Conservation (phyloP, 768 basidiomycete species). For the Termitomyces titanicus region DNA sequence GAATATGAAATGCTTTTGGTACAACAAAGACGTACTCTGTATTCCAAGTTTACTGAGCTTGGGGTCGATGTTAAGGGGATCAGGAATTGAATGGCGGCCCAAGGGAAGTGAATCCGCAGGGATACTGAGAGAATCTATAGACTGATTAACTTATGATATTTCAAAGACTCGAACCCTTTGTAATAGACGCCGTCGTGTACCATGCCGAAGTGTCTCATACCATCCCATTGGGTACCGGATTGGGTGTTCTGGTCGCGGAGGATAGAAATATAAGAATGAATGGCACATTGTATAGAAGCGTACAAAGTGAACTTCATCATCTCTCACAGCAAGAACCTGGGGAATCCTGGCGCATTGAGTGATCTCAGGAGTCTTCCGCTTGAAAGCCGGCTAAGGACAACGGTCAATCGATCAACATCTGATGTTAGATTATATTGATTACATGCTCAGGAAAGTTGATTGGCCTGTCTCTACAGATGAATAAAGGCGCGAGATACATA, state of each 20-base stretch:
- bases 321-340: conserved; percentile 23
- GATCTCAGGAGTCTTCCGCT: conserved; percentile 49
- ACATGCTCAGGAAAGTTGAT: conserved; percentile 64
- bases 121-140: conserved; percentile 27
- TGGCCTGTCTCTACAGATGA: conserved; percentile 38
- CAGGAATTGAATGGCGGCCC: conserved; percentile 42
- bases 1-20: conserved; percentile 24
- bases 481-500: not conserved
- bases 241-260: conserved; percentile 52
- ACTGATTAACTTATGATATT: not conserved
- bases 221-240: conserved; percentile 70
- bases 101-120: conserved; percentile 36
- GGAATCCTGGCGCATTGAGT: conserved; percentile 25
- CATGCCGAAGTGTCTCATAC: conserved; percentile 55
- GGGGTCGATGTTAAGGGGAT: conserved; percentile 46
- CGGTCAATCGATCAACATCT: not conserved
- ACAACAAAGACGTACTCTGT: conserved; percentile 37
- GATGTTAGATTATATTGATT: not conserved
- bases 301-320: conserved; percentile 57
- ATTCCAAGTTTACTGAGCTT: conserved; percentile 52
- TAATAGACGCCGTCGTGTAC: conserved; percentile 53
- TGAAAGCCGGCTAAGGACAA: conserved; percentile 41
- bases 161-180: conserved; percentile 42
- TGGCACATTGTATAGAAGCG: not conserved
- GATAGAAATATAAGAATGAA: not conserved